Evolutionary conservation across 495 filamentous ascomycete species (phyloP), one percentile per base, ranked within the genome.

Genomic region (Neurospora hispaniola): DNA sequence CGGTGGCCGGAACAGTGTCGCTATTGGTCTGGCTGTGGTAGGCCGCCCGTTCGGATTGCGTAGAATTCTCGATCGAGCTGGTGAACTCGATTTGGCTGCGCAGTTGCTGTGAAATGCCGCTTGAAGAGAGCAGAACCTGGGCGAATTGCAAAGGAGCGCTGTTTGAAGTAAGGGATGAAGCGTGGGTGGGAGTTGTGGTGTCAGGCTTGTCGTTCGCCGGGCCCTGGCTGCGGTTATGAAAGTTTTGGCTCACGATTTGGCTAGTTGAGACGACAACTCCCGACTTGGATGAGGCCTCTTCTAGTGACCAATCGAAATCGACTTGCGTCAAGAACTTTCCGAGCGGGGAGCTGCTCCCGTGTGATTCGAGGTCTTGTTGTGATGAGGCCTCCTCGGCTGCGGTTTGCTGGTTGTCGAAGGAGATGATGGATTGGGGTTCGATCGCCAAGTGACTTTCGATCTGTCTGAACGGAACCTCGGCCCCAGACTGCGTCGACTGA

Each of bases 91-190:
- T 77, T 38, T 78, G 74, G 3, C 78, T 80, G 8, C 69, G 73
- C 6, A 79, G 70, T 12, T 72, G 69, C 11, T 42, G 74, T 9
- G 72, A 75, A 40, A 77, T 72, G 71, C 72, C 78, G 59, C 38
- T 77, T 7, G 76, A 59, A n/a, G 75, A 74, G 31, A 72, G 71
- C 5, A 81, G 73, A 4, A 76, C 46, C 69, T 83, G 80, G 6
- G 81, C 82, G 9, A 75, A 75, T 38, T 81, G 79, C 0, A 73
- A 79, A 38, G 54, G 54, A 9, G 27, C 54, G 54, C 27, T 66
- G 27, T 66, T 66, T 3, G 54, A 66, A 27, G 27, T 38, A 35
- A 6, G 54, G 6, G 14, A 23, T 7, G 54, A 35, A 62, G 12
- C 2, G 5, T 31, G 23, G 6, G 54, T 62, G 9, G 54, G 31